Conservation (phyloP, 2,329 filamentous ascomycete genomes). For the Chrysosporium keratinophilum region DNA sequence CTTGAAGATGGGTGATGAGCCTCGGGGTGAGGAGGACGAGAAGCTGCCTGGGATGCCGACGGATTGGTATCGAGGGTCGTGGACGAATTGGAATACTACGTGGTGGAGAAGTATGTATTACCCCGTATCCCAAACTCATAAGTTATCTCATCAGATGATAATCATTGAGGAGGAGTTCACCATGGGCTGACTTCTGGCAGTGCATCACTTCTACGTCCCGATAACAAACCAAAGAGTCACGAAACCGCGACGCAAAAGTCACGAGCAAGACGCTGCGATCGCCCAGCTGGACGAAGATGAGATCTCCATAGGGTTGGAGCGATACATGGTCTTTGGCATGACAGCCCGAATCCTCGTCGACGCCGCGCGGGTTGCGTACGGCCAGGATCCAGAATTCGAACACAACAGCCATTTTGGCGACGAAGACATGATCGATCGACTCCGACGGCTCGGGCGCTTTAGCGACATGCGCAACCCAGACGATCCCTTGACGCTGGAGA, state of each 20-base stretch:
- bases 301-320: conserved; percentile 38
- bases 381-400: conserved; percentile 73
- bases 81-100: conserved; percentile 67
- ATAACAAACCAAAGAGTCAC: conserved; percentile 60
- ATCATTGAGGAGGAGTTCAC: conserved; percentile 11
- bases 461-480: conserved; percentile 41
- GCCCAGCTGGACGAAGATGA: conserved; percentile 37
- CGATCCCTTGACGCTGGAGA: conserved; percentile 44
- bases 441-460: conserved; percentile 49
- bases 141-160: no score
- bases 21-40: conserved; percentile 28
- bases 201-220: conserved; percentile 90
- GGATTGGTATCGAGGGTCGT: conserved; percentile 75
- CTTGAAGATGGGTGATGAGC: conserved; percentile 51
- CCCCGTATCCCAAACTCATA: no score
- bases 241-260: conserved; percentile 40
- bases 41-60: conserved; percentile 40
- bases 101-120: conserved; percentile 54
- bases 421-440: conserved; percentile 51
- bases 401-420: conserved; percentile 55
- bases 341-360: conserved; percentile 85
- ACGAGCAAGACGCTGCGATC: conserved; percentile 34
- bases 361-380: conserved; percentile 74
- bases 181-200: conserved; percentile 24
- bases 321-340: conserved; percentile 90